phyloP scores from a whole-genome alignment of 768 basidiomycete genomes.

The Amanita subjunquillea region DNA sequence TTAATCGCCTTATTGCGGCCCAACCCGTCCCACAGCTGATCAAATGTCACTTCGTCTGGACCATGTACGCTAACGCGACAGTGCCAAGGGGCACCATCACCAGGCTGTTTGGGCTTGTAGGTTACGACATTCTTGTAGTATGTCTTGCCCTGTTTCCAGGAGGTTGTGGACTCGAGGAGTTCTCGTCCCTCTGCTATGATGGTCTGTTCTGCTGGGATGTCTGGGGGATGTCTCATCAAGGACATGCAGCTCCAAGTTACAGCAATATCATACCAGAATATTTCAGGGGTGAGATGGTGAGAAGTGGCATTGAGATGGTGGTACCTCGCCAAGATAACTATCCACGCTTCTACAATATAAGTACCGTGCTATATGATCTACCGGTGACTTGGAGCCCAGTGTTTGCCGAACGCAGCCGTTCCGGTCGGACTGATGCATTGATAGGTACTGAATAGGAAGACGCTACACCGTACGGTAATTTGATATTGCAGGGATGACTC shows the following conservation, averaged over 20 bases:
- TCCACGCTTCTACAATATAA: too few species aligned
- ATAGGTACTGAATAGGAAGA: too few species aligned
- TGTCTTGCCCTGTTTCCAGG: conserved; percentile 64
- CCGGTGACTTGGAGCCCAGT: too few species aligned
- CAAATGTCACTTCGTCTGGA: conserved; percentile 58
- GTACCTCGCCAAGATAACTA: too few species aligned
- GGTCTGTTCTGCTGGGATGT: conserved; percentile 49
- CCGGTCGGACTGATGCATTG: too few species aligned
- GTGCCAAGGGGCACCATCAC: conserved; percentile 57
- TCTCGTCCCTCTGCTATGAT: conserved; percentile 41
- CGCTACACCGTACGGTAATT: too few species aligned
- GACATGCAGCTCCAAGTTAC: too few species aligned
- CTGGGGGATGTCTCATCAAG: conserved; percentile 20
- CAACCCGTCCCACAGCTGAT: conserved; percentile 62
- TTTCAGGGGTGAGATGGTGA: conserved; percentile 18
- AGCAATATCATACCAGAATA: conserved; percentile 14
- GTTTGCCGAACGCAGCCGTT: too few species aligned
- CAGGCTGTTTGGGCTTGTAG: conserved; percentile 38
- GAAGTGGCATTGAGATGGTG: background rate
- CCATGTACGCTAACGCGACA: conserved; percentile 59
- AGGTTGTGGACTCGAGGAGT: conserved; percentile 43
- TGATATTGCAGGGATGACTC: too few species aligned
- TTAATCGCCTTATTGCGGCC: conserved; percentile 56
- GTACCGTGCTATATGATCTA: background rate
- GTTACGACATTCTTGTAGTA: conserved; percentile 50